Evolutionary conservation across 176 grass and related monocot genomes (phyloP), one percentile per base, ranked within the genome.

Genomic region (Oryza glumipatula): DNA sequence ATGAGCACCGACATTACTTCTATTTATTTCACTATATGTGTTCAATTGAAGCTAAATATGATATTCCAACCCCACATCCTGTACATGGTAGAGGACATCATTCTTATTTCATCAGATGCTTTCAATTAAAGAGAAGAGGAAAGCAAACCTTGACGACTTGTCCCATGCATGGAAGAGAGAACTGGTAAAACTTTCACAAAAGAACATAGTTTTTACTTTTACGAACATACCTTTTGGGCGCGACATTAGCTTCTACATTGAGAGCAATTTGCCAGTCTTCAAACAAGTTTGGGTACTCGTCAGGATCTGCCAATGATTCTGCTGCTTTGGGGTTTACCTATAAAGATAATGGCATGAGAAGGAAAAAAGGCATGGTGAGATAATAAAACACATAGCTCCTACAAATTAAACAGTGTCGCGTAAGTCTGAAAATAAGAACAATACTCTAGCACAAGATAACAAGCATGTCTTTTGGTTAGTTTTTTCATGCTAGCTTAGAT

Each of bases 221-320:
- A n/a, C 54, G 7, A n/a, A 58, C 54, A 67, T 58, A 96, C 94
- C 94, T 91, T 86, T 91, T 87, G 7, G 88, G 52, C 3, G 88
- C 75, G 49, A 92, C 68, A 23, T 82, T 80, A 86, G 82, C 88
- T 89, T 98, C 96, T 64, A 94, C 93, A 85, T 83, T 87, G 61
- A 98, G 88, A 88, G 96, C 93, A 90, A 98, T 87, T 64, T 98
- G 93, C 96, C 96, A 96, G 84, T 98, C 89, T n/a, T 94, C 88
- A 86, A 98, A 98, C 82, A 98, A 82, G 88, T 92, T 95, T 32
- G 96, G 91, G 76, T 96, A 98, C 63, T 98, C 89, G 1, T 83
- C 79, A 32, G 96, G 96, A 89, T 98, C 89, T 76, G 96, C 96
- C 81, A 98, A 85, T 16, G 96, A 95, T 63, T 98, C 96, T 11